Evolutionary conservation across 2,329 filamentous ascomycete species (phyloP), one percentile per base, ranked within the genome.

Genomic region (Didymella exigua): DNA sequence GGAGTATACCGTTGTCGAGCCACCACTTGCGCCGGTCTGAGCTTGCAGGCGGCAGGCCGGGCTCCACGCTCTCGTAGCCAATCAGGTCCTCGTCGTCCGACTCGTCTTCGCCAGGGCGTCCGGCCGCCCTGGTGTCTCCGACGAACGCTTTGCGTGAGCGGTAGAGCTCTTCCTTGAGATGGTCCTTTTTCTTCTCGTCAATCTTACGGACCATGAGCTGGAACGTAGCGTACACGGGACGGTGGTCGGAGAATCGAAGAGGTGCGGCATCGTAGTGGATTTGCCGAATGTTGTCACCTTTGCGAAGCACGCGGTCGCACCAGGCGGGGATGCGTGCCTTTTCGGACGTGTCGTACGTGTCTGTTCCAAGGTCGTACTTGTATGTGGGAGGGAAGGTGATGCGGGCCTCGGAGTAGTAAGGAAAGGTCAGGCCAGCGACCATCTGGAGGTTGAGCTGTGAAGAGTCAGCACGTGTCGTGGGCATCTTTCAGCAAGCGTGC

Each of bases 281-380:
- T 72, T 98, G 95, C 36, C 87, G 86, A 30, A 99, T 82, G 63
- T 91, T 93, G 56, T 84, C 79, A 7, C 95, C 95, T 77, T 93
- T 96, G 55, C 90, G 88, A 8, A 99, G 78, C 40, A 99, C 89
- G 31, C 95, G 89, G 75, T 99, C 95, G 57, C 93, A 97, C 95
- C 95, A 99, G 0, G 95, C 95, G 2, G 95, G 95, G 59, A 98
- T 97, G 14, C 95, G 88, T 49, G 89, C 87, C 74, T 99, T 99
- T 69, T 98, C 93, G 43, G 93, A 97, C 9, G 89, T 93, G 74
- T 99, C 95, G 73, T 97, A 99, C 47, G 84, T 84, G 73, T 98
- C 92, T 3, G 86, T 90, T 26, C 91, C 92, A 58, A 96, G 81
- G 71, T 99, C 91, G 71, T 91, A 99, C 75, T 96, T 96, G 79